phyloP scores from a whole-genome alignment of 495 filamentous ascomycete species.

The Collariella sp. region DNA sequence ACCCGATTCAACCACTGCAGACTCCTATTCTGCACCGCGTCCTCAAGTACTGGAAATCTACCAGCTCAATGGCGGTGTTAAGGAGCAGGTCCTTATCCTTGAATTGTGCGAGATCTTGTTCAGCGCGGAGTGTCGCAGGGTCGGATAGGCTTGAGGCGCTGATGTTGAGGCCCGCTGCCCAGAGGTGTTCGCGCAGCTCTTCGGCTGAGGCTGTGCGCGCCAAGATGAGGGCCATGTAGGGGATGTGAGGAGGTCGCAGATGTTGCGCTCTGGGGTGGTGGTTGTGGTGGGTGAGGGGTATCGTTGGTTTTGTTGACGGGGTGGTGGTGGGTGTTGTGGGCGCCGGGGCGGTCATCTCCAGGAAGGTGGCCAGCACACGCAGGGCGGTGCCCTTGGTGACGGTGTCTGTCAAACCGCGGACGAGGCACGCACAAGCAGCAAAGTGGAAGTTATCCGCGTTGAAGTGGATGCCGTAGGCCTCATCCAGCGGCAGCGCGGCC shows the following conservation, averaged over 20 bases:
- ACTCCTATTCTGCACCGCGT: slow-evolving; percentile 44
- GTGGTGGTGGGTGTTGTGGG: slow-evolving; percentile 17
- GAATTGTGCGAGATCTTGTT: slow-evolving; percentile 36
- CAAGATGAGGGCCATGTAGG: slow-evolving; percentile 45
- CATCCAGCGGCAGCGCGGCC: slow-evolving; percentile 48
- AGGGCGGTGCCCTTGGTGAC: slow-evolving; percentile 47
- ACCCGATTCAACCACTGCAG: slow-evolving; percentile 46
- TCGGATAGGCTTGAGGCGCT: slow-evolving; percentile 28
- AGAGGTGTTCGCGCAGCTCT: slow-evolving; percentile 44
- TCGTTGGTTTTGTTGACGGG: not conserved
- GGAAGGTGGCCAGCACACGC: slow-evolving; percentile 48
- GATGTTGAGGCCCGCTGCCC: slow-evolving; percentile 43
- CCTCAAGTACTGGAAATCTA: slow-evolving; percentile 51
- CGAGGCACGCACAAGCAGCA: slow-evolving; percentile 51
- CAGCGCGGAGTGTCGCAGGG: slow-evolving; percentile 16
- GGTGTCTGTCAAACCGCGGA: slow-evolving; percentile 52
- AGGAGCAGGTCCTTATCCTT: slow-evolving; percentile 50
- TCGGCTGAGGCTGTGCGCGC: slow-evolving; percentile 38
- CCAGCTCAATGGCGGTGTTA: slow-evolving; percentile 46
- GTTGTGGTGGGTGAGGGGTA: not conserved
- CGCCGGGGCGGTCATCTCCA: slow-evolving; percentile 51
- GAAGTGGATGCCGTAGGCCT: slow-evolving; percentile 54
- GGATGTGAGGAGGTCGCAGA: slow-evolving; percentile 31
- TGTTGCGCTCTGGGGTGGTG: slow-evolving; percentile 8
- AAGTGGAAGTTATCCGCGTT: slow-evolving; percentile 55